phyloP scores from a whole-genome alignment of 768 basidiomycete genomes.

The Tephrocybe sp. region DNA sequence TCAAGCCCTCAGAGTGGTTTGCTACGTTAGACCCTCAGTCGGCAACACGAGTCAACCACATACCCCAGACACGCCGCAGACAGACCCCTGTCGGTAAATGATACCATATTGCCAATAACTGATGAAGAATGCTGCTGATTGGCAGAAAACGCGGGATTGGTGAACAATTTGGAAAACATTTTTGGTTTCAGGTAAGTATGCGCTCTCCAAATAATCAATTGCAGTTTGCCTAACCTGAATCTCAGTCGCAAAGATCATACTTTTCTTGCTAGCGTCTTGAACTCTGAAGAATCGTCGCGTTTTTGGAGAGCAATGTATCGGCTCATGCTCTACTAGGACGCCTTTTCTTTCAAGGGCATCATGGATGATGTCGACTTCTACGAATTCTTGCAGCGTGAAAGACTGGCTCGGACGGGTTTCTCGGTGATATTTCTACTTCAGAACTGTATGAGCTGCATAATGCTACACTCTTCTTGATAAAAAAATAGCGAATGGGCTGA shows the following conservation, averaged over 20 bases:
- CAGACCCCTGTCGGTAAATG: constrained; percentile 9
- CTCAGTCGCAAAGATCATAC: constrained; percentile 35
- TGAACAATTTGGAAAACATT: constrained; percentile 30
- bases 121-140: constrained; percentile 21
- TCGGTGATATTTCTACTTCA: constrained; percentile 7
- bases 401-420: constrained; percentile 9
- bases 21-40: constrained; percentile 10
- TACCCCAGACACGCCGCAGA: neutral
- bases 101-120: constrained; percentile 17
- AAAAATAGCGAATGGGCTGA: constrained; percentile 9
- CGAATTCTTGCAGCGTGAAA: neutral
- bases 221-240: neutral
- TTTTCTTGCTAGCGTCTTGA: constrained; percentile 25
- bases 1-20: constrained; percentile 25
- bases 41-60: neutral
- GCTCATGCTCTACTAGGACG: constrained; percentile 13
- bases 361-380: constrained; percentile 9
- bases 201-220: neutral
- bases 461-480: constrained; percentile 13
- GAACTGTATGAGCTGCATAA: constrained; percentile 16
- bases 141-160: constrained; percentile 19
- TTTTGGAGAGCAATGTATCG: constrained; percentile 19
- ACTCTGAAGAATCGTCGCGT: constrained; percentile 26
- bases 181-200: constrained; percentile 40
- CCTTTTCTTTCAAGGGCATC: constrained; percentile 7